Conservation (phyloP, 805 yeast species). For the Dipodascus geniculatus region DNA sequence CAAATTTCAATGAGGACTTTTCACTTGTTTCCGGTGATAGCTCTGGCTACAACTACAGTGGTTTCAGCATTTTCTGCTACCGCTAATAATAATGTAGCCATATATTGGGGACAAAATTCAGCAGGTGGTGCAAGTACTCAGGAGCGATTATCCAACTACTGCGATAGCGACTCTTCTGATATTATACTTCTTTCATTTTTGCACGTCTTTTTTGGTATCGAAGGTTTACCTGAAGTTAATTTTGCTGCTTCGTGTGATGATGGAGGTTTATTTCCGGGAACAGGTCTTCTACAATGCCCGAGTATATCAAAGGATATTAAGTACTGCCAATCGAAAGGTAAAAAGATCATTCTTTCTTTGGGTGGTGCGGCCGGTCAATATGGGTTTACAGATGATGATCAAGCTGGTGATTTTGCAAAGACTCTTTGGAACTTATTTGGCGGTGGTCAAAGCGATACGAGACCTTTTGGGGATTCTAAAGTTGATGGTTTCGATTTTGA, state of each 20-base stretch:
- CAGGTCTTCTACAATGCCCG: conserved; percentile 33
- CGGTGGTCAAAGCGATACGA: conserved; percentile 25
- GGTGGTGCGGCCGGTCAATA: conserved; percentile 42
- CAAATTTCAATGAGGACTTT: not conserved
- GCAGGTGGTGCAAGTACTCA: conserved; percentile 36
- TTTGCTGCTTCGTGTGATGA: conserved; percentile 42
- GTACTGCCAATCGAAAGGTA: conserved; percentile 63
- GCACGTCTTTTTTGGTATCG: conserved; percentile 38
- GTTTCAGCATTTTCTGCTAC: conserved; percentile 1
- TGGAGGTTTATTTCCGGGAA: conserved; percentile 21
- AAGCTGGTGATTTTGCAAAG: conserved; percentile 36
- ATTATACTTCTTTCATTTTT: conserved; percentile 58
- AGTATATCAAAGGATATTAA: conserved; percentile 46
- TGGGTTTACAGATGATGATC: conserved; percentile 35
- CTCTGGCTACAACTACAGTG: not conserved
- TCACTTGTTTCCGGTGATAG: not conserved
- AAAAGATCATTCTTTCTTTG: conserved; percentile 59
- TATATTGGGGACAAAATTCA: conserved; percentile 86
- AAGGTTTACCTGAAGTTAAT: conserved; percentile 31
- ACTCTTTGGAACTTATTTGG: conserved; percentile 38
- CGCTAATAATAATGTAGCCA: conserved; percentile 50
- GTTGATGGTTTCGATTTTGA: conserved; percentile 65
- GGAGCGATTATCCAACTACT: conserved; percentile 39
- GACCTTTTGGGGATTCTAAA: conserved; percentile 41
- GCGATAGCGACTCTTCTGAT: conserved; percentile 53